phyloP scores from a whole-genome alignment of 768 basidiomycete species.

The Trametopsis cervina region DNA sequence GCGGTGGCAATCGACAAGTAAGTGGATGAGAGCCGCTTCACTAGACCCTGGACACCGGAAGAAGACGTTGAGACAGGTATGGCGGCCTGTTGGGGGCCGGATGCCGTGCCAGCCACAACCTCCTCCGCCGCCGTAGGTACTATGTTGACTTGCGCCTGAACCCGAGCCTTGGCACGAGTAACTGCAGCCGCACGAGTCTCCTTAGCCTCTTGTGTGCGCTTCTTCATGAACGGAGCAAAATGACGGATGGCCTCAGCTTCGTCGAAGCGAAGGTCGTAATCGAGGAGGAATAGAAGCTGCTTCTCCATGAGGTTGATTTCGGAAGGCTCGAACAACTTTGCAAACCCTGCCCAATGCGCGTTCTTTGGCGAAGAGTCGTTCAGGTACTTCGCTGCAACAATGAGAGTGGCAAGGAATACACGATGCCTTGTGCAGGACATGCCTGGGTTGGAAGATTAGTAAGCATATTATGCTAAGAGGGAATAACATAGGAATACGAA shows the following conservation, averaged over 20 bases:
- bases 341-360: conserved; percentile 84
- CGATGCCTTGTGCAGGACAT: conserved; percentile 92
- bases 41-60: conserved; percentile 52
- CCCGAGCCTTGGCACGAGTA: conserved; percentile 49
- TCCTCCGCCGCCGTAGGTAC: conserved; percentile 38
- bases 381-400: conserved; percentile 94
- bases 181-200: conserved; percentile 48
- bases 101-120: conserved; percentile 7
- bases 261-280: conserved; percentile 87
- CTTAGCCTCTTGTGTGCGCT: conserved; percentile 26
- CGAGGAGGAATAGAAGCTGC: conserved; percentile 87
- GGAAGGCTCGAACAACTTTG: conserved; percentile 61
- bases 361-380: conserved; percentile 97
- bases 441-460: conserved; percentile 35
- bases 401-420: conserved; percentile 92
- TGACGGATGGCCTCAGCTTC: conserved; percentile 65
- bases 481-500: conserved; percentile 32
- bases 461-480: conserved; percentile 13
- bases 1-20: conserved; percentile 24
- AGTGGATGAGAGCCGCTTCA: conserved; percentile 45
- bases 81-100: conserved; percentile 8
- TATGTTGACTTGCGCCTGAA: conserved; percentile 37
- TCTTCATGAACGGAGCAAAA: conserved; percentile 64
- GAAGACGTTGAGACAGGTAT: conserved; percentile 33
- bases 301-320: conserved; percentile 97